Conservation (phyloP, 805 yeast genomes). For the Kodamaea neixiangensis region DNA sequence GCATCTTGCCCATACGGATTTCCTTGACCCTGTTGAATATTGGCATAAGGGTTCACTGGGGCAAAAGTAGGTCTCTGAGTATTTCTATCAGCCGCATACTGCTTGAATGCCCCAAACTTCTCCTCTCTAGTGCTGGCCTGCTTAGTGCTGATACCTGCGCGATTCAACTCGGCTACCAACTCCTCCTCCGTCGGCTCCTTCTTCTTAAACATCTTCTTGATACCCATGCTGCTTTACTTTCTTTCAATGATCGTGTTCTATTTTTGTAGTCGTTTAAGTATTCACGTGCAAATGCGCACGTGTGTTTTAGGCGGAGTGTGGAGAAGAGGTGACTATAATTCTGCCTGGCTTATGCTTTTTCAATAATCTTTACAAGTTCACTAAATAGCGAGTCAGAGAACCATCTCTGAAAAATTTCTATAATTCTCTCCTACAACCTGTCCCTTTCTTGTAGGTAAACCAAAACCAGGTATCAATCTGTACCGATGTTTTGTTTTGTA, state of each 20-base stretch:
- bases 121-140: slow-evolving; percentile 33
- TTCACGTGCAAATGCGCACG: not conserved
- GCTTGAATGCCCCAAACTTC: slow-evolving; percentile 53
- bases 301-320: not conserved
- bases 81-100: slow-evolving; percentile 48
- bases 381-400: too few relatives aligned
- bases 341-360: not conserved
- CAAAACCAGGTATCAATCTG: too few relatives aligned
- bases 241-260: slow-evolving; percentile 2
- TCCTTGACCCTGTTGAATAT: slow-evolving; percentile 16
- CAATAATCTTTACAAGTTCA: too few relatives aligned
- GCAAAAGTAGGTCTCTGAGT: slow-evolving; percentile 36
- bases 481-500: not conserved
- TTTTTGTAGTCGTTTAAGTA: not conserved
- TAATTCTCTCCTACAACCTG: too few relatives aligned
- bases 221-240: slow-evolving; percentile 35
- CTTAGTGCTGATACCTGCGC: slow-evolving; percentile 27
- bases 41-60: slow-evolving; percentile 46
- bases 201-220: slow-evolving; percentile 47
- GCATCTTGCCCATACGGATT: slow-evolving; percentile 10
- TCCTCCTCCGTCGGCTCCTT: slow-evolving; percentile 54
- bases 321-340: not conserved
- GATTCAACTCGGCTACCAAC: slow-evolving; percentile 40
- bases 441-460: too few relatives aligned
- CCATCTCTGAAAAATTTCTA: too few relatives aligned